These are phyloP conservation scores for Neurospora sp. DNA, from an alignment of 495 filamentous ascomycete genomes.

Conservation along the genomic window DNA sequence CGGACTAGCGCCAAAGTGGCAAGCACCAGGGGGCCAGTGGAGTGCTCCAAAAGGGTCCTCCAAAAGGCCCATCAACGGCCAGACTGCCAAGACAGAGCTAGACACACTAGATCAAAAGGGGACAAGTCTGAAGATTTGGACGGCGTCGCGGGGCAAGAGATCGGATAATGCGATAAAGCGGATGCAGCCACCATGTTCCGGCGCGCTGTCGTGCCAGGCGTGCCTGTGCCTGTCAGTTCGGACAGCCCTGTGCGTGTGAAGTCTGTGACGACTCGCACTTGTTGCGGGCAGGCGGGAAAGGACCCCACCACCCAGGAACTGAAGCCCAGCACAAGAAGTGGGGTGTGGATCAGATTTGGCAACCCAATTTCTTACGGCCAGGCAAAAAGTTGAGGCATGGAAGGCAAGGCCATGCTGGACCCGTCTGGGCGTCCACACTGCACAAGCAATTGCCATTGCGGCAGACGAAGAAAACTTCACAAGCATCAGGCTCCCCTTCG, in stretches of 20 bases:
- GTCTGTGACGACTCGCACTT: neutral
- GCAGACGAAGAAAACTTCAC: neutral
- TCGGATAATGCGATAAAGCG: neutral
- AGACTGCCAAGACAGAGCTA: neutral
- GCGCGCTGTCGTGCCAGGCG: neutral
- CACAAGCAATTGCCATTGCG: conserved; percentile 1
- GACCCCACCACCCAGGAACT: neutral
- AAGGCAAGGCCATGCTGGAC: conserved; percentile 4
- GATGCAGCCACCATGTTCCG: neutral
- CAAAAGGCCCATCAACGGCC: neutral
- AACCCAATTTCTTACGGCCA: conserved; percentile 10
- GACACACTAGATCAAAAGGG: neutral
- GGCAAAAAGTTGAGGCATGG: neutral
- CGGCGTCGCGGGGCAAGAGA: neutral
- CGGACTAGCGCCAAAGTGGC: neutral
- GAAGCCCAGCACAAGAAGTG: neutral
- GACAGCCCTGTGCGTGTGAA: neutral
- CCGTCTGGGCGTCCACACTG: neutral
- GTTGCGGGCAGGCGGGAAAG: neutral
- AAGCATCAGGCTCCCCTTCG: neutral
- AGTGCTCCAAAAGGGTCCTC: neutral
- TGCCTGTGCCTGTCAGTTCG: neutral
- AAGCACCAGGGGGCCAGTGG: neutral
- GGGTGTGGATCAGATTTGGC: conserved; percentile 2
- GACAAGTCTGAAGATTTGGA: neutral